Percentiles rank a stretch among this genome's conserved stretches.
These are phyloP conservation scores for Collybia mongolica DNA, from an alignment of 768 basidiomycete genomes.

Conservation along the genomic window DNA sequence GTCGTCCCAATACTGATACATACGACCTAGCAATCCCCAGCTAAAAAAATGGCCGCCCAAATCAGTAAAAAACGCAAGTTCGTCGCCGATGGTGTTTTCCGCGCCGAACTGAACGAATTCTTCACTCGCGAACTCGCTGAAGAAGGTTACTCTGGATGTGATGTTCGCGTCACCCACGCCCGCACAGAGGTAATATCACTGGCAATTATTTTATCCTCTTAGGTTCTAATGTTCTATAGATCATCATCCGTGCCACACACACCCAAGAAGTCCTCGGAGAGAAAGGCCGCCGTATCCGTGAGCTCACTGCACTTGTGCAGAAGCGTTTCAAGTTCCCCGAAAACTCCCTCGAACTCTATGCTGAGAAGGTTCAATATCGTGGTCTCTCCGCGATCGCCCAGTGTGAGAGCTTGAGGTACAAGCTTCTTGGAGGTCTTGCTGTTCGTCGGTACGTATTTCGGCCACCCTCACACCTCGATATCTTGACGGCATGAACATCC, in stretches of 20 bases:
- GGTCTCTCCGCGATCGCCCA: constrained; percentile 98
- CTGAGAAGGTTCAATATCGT: constrained; percentile 98
- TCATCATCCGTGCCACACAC: constrained; percentile 99
- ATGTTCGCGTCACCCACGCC: constrained; percentile 98
- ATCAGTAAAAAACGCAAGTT: constrained; percentile 99
- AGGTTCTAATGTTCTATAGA: constrained; percentile 40
- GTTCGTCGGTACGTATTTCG: constrained; percentile 79
- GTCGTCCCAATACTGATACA: not conserved
- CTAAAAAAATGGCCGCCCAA: constrained; percentile 69
- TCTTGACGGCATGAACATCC: not conserved
- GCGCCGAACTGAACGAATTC: constrained; percentile 99
- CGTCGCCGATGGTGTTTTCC: constrained; percentile 98
- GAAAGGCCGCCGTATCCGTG: constrained; percentile 98
- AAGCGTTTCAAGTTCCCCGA: constrained; percentile 99
- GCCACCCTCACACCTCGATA: too few relatives aligned
- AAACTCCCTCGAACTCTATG: constrained; percentile 97
- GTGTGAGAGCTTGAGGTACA: constrained; percentile 98
- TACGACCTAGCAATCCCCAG: not conserved
- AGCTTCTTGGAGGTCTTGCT: constrained; percentile 98
- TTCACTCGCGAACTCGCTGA: constrained; percentile 97
- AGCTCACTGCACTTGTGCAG: constrained; percentile 96
- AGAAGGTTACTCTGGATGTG: constrained; percentile 99
- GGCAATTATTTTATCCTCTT: not conserved
- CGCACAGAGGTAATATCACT: constrained; percentile 78
- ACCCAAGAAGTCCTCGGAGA: constrained; percentile 98